Conservation (phyloP, 1,139 yeast genomes). For the Magnusiomyces sp. region DNA sequence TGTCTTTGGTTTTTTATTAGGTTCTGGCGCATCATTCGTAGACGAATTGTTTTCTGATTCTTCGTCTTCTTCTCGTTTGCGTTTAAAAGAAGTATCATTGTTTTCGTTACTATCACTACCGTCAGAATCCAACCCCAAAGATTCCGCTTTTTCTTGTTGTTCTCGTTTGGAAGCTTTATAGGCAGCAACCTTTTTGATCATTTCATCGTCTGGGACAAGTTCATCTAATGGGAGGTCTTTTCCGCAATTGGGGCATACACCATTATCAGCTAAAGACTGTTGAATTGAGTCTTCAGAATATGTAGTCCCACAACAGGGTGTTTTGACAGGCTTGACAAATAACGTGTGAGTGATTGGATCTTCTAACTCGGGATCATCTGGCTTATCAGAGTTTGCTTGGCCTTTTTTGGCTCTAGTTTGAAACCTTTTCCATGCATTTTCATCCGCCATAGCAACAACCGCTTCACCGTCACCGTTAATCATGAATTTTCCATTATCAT, state of each 20-base stretch:
- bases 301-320: conserved; percentile 68
- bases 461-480: conserved; percentile 92
- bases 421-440: conserved; percentile 81
- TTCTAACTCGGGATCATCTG: conserved; percentile 52
- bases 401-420: conserved; percentile 46
- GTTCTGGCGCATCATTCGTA: conserved; percentile 4
- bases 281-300: conserved; percentile 62
- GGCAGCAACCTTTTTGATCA: conserved; percentile 45
- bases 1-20: conserved; percentile 2
- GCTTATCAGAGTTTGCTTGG: conserved; percentile 30
- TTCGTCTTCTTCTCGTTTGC: conserved; percentile 15
- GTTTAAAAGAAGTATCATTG: conserved; percentile 7
- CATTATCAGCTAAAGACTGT: conserved; percentile 65
- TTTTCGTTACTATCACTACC: conserved; percentile 6
- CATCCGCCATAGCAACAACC: conserved; percentile 91
- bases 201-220: conserved; percentile 50
- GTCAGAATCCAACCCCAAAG: conserved; percentile 5
- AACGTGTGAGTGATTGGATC: conserved; percentile 55
- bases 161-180: conserved; percentile 39
- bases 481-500: conserved; percentile 69
- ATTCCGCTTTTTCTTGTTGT: not conserved
- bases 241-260: conserved; percentile 82
- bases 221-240: conserved; percentile 72
- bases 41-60: conserved; percentile 6
- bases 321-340: conserved; percentile 66